Percentiles rank a stretch among this genome's conserved stretches.
Conservation (phyloP, 2,329 filamentous ascomycete genomes). For the Hymenoscyphus fructigenus region DNA sequence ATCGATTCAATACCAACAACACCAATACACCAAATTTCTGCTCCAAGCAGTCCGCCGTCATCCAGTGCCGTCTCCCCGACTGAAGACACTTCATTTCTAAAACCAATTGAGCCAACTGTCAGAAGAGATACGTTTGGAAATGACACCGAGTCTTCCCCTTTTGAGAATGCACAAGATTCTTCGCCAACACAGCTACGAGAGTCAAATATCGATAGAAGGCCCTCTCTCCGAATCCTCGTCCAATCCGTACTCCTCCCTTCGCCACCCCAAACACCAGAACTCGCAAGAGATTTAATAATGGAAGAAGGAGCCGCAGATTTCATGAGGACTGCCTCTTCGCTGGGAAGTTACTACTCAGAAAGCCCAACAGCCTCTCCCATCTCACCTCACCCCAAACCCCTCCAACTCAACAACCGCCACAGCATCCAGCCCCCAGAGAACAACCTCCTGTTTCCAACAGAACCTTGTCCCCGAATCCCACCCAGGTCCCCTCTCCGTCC, state of each 20-base stretch:
- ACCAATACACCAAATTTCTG: neutral
- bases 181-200: neutral
- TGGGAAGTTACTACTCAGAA: slow-evolving; percentile 6
- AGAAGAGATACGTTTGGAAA: slow-evolving; percentile 13
- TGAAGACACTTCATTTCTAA: slow-evolving; percentile 6
- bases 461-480: slow-evolving; percentile 5
- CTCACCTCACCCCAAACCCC: neutral
- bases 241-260: slow-evolving; percentile 13
- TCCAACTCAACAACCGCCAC: neutral
- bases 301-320: slow-evolving; percentile 5
- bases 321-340: neutral
- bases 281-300: neutral
- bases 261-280: slow-evolving; percentile 9
- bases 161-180: neutral
- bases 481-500: slow-evolving; percentile 5
- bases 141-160: neutral
- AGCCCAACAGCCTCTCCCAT: neutral
- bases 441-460: neutral
- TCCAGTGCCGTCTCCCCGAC: slow-evolving; percentile 3
- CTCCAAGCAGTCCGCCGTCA: neutral
- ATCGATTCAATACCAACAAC: neutral
- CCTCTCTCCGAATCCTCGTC: slow-evolving; percentile 9
- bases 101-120: neutral
- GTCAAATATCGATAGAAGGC: neutral
- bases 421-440: neutral